Conservation (phyloP, 345 rosid genomes). For the Camelina laxa region DNA sequence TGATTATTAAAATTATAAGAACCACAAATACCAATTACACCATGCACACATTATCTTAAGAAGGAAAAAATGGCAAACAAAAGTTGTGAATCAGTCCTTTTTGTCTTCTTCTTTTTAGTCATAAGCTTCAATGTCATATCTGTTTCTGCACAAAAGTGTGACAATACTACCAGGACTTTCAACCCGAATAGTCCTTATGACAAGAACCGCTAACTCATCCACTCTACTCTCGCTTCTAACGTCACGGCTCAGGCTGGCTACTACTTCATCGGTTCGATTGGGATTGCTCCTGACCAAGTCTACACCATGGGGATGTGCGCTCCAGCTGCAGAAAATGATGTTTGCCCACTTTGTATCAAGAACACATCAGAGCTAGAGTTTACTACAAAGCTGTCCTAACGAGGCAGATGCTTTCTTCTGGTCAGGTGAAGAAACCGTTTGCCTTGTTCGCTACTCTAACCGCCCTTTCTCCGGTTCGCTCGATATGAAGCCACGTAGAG, state of each 20-base stretch:
- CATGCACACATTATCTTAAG: neutral
- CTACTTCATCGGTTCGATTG: too few relatives aligned
- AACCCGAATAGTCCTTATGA: too few relatives aligned
- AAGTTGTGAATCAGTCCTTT: too few relatives aligned
- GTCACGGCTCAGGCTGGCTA: too few relatives aligned
- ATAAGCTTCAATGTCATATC: too few relatives aligned
- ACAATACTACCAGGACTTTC: too few relatives aligned
- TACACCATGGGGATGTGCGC: neutral
- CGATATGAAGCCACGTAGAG: neutral
- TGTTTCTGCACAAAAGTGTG: too few relatives aligned
- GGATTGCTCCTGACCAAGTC: too few relatives aligned
- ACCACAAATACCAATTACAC: neutral
- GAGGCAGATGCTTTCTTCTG: constrained; percentile 45
- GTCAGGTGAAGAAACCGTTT: constrained; percentile 33
- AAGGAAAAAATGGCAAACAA: too few relatives aligned
- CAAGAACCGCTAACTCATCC: too few relatives aligned
- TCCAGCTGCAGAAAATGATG: constrained; percentile 6
- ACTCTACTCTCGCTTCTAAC: too few relatives aligned
- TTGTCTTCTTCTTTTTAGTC: too few relatives aligned
- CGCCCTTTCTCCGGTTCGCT: constrained; percentile 6
- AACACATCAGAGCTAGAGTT: neutral
- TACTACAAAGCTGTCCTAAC: constrained; percentile 35
- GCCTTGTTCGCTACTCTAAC: constrained; percentile 39
- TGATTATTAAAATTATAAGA: neutral
- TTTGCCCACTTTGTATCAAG: constrained; percentile 42